Evolutionary conservation across 202 grass and related monocot genomes (phyloP).

Genomic region (Panicum virgatum): DNA sequence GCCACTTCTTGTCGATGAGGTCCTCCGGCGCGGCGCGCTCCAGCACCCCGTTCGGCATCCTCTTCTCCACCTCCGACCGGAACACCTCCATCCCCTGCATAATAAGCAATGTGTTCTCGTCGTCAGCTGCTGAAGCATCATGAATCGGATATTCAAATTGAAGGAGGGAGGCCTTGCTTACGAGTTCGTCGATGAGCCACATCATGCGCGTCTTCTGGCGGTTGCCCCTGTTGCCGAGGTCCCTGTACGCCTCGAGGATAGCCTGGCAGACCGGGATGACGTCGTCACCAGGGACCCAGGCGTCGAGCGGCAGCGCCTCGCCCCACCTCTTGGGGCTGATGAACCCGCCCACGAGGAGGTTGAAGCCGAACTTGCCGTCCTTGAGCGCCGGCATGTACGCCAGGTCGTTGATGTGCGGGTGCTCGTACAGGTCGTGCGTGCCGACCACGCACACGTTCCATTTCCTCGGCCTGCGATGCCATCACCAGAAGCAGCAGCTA

Average conservation of each 20-base stretch:
- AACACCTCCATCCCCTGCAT: slow-evolving; percentile 85
- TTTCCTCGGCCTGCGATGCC: slow-evolving; percentile 68
- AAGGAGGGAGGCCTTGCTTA: slow-evolving; percentile 26
- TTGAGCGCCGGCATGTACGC: slow-evolving; percentile 82
- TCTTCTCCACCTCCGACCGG: slow-evolving; percentile 74
- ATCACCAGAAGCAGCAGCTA: neutral
- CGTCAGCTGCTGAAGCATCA: too few species aligned
- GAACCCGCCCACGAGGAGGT: slow-evolving; percentile 87
- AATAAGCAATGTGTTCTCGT: too few species aligned
- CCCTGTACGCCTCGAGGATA: slow-evolving; percentile 71
- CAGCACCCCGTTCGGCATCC: slow-evolving; percentile 62
- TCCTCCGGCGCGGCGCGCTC: slow-evolving; percentile 57
- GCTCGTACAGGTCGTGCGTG: slow-evolving; percentile 80
- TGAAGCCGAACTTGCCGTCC: slow-evolving; percentile 79
- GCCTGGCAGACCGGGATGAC: slow-evolving; percentile 65
- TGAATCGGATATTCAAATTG: neutral
- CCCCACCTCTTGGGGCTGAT: slow-evolving; percentile 86
- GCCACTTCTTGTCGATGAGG: slow-evolving; percentile 62
- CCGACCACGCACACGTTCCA: slow-evolving; percentile 92
- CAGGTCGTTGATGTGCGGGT: slow-evolving; percentile 90
- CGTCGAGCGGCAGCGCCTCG: slow-evolving; percentile 86
- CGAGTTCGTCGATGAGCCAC: slow-evolving; percentile 97
- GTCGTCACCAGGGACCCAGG: slow-evolving; percentile 72
- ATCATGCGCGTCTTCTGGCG: slow-evolving; percentile 94
- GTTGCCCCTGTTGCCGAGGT: slow-evolving; percentile 78